These are phyloP conservation scores for Brassica incana DNA, from an alignment of 345 rosid species.

Conservation along the genomic window DNA sequence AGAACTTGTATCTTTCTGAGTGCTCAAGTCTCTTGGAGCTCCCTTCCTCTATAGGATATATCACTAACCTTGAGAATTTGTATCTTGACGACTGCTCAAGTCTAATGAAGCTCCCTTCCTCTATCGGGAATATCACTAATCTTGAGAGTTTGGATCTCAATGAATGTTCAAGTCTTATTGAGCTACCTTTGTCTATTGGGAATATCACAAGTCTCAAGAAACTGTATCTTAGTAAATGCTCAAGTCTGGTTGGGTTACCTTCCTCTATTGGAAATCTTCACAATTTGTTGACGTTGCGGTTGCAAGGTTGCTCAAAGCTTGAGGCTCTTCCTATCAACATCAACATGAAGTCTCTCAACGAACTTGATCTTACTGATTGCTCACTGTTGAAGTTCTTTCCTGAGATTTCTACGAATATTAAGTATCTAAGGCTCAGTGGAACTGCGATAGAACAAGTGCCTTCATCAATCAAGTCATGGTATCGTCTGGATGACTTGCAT, in stretches of 20 bases:
- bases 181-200: not conserved
- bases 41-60: not conserved
- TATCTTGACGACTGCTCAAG: not conserved
- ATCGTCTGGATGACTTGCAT: not conserved
- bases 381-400: not conserved
- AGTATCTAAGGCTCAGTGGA: not conserved
- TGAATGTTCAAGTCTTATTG: not conserved
- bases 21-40: not conserved
- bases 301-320: not conserved
- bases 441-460: not conserved
- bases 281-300: not conserved
- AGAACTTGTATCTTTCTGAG: not conserved
- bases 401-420: not conserved
- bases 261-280: not conserved
- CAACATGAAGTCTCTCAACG: not conserved
- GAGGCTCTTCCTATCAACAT: not conserved
- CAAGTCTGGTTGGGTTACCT: not conserved
- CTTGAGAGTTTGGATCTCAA: not conserved
- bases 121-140: not conserved
- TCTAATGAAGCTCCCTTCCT: not conserved
- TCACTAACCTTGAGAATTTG: not conserved
- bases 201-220: not conserved
- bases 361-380: not conserved
- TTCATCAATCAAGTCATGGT: not conserved
- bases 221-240: not conserved